phyloP scores from a whole-genome alignment of 441 rosid genomes.

The Mallotus repandus region DNA sequence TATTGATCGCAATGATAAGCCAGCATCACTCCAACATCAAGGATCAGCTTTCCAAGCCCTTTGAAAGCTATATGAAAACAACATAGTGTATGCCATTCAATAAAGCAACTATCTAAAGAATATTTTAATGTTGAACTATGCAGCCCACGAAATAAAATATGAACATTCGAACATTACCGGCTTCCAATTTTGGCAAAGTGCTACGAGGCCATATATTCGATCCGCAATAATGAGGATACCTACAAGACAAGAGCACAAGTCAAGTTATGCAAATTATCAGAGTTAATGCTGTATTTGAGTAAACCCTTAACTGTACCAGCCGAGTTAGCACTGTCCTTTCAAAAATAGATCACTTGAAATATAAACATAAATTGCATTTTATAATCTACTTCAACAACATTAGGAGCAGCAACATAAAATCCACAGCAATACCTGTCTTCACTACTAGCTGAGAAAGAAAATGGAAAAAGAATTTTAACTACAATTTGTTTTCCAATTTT shows the following conservation, averaged over 20 bases:
- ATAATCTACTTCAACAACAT: slow-evolving; percentile 7
- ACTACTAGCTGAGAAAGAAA: slow-evolving; percentile 7
- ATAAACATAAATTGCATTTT: neutral
- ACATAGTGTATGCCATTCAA: slow-evolving; percentile 19
- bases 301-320: neutral
- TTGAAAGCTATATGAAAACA: slow-evolving; percentile 64
- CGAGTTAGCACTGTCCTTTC: neutral
- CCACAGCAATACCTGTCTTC: slow-evolving; percentile 10
- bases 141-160: neutral
- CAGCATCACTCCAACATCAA: slow-evolving; percentile 81
- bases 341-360: neutral
- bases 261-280: slow-evolving; percentile 9
- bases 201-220: slow-evolving; percentile 83
- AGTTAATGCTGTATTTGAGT: neutral
- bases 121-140: neutral
- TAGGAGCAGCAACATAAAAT: slow-evolving; percentile 9
- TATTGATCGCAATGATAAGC: slow-evolving; percentile 91
- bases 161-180: slow-evolving; percentile 43
- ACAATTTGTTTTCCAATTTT: slow-evolving; percentile 12
- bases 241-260: slow-evolving; percentile 34
- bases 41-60: slow-evolving; percentile 80
- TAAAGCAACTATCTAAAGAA: slow-evolving; percentile 3
- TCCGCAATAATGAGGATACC: slow-evolving; percentile 91
- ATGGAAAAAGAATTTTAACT: slow-evolving; percentile 1
- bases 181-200: slow-evolving; percentile 83